Base-by-base conservation (phyloP, 176 grass and related monocot genomes). In the Carex cristatella region DNA sequence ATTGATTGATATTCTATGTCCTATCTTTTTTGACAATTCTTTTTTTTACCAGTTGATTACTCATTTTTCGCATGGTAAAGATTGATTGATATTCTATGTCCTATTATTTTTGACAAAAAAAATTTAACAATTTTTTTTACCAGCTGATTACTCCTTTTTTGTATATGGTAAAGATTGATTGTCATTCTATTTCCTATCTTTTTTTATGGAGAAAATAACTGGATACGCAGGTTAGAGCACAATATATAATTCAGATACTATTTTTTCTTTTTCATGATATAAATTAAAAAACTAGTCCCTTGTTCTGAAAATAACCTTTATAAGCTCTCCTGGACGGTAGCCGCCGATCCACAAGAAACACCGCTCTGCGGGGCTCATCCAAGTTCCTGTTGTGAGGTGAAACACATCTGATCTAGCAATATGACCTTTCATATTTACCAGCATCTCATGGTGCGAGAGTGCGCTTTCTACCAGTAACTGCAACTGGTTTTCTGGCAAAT, bases 281-380 rank as follows among this genome's bases (percentile, higher is more conserved):
- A 42, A 38, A 15, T 53, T 12, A 4, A 74, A 74, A 53, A 14
- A 2, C 11, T 15, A 77, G 46, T 76, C 31, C 33, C 14, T 78
- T 57, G 28, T 16, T 57, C 13, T 14, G 56, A 78, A 78, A 56
- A 28, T 33, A 35, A 78, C 74, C 74, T 78, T 57, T 57, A 78
- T 57, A 78, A 78, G 74, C 65, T 94, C 91, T 0, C 88, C 91
- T 1, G 94, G 91, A 28, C 94, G 91, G 86, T 88, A 92, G 13
- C 91, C 94, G 9, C 88, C 94, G 14, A 97, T 69, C 94, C 94
- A 97, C 53, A 97, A 79, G 86, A 94, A 97, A 62, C 94, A 92
- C 11, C 90, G 91, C 48, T 97, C 91, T 1, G 91, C 86, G 0
- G 94, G 94, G 69, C 82, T 89, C 8, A 84, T 91, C 94, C 94